Percentiles rank a stretch among this genome's conserved stretches.
Evolutionary conservation across 148 eudicot genomes (phyloP).

Genomic region (Talinum fruticosum): DNA sequence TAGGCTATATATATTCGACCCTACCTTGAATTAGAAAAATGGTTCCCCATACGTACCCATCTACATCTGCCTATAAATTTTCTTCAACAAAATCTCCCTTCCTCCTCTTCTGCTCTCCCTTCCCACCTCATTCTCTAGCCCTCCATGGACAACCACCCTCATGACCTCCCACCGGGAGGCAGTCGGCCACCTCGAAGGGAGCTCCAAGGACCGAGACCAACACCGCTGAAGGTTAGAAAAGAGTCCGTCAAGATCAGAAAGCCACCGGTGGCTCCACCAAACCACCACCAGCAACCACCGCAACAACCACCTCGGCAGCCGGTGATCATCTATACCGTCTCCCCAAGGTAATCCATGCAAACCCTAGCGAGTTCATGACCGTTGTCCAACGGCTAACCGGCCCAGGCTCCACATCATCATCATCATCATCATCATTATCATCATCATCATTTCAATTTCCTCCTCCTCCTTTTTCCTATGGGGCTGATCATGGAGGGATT

Average conservation of each 20-base stretch:
- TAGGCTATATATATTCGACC: neutral
- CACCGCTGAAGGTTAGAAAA: slow-evolving; percentile 71
- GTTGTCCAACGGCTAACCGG: slow-evolving; percentile 89
- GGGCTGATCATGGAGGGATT: slow-evolving; percentile 18
- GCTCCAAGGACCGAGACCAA: slow-evolving; percentile 79
- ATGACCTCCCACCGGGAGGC: slow-evolving; percentile 30
- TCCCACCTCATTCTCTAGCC: neutral
- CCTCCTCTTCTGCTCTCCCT: neutral
- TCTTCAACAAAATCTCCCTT: neutral
- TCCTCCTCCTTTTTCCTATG: slow-evolving; percentile 17
- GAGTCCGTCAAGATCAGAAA: slow-evolving; percentile 76
- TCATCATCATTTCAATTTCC: slow-evolving; percentile 4
- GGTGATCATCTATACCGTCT: slow-evolving; percentile 78
- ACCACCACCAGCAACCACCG: slow-evolving; percentile 26
- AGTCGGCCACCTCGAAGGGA: slow-evolving; percentile 50
- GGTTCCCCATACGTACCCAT: neutral
- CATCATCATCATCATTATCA: slow-evolving; percentile 12
- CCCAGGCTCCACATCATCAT: slow-evolving; percentile 26
- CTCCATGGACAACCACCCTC: slow-evolving; percentile 20
- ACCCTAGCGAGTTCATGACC: slow-evolving; percentile 78
- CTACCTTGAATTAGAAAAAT: neutral
- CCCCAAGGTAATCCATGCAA: slow-evolving; percentile 87
- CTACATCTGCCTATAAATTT: slow-evolving; percentile 5
- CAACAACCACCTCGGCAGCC: slow-evolving; percentile 50
- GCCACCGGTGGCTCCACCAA: slow-evolving; percentile 56